Percentiles rank a stretch among this genome's conserved stretches.
Evolutionary conservation across 2,329 filamentous ascomycete genomes (phyloP).

Genomic region (Botrytis squamosa): DNA sequence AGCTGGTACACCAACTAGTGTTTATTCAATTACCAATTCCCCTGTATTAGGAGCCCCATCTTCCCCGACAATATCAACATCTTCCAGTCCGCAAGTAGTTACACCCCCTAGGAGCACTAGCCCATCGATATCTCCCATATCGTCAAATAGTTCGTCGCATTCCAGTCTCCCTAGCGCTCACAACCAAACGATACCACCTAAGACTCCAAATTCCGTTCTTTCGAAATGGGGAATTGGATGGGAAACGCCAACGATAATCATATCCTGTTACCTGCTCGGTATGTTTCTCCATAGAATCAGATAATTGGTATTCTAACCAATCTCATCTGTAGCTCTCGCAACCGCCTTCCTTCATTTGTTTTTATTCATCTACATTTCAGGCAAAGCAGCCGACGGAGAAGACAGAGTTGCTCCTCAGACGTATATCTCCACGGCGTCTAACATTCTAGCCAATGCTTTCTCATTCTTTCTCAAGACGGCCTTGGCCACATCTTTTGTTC

Average conservation of each 20-base stretch:
- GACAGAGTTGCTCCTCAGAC: conserved; percentile 28
- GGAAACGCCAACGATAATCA: conserved; percentile 30
- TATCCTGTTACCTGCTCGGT: conserved; percentile 24
- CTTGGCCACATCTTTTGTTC: conserved; percentile 27
- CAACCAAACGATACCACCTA: neutral
- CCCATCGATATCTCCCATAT: conserved; percentile 7
- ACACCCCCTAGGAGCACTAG: neutral
- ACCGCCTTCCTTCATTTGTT: conserved; percentile 25
- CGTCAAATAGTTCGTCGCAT: neutral
- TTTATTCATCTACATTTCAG: conserved; percentile 30
- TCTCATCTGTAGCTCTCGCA: conserved; percentile 26
- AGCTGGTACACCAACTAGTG: neutral
- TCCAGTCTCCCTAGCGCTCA: neutral
- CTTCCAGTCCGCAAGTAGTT: neutral
- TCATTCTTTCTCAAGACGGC: conserved; percentile 25
- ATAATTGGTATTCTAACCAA: neutral
- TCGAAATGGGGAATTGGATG: conserved; percentile 32
- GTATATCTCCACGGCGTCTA: conserved; percentile 31
- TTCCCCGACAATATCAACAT: neutral
- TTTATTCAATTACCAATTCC: neutral
- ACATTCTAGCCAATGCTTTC: conserved; percentile 32
- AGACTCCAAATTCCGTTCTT: conserved; percentile 23
- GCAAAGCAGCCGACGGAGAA: conserved; percentile 29
- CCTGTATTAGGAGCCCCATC: neutral
- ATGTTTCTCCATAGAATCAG: neutral